phyloP scores from a whole-genome alignment of 2,329 filamentous ascomycete species.

The Fulvia fulva region DNA sequence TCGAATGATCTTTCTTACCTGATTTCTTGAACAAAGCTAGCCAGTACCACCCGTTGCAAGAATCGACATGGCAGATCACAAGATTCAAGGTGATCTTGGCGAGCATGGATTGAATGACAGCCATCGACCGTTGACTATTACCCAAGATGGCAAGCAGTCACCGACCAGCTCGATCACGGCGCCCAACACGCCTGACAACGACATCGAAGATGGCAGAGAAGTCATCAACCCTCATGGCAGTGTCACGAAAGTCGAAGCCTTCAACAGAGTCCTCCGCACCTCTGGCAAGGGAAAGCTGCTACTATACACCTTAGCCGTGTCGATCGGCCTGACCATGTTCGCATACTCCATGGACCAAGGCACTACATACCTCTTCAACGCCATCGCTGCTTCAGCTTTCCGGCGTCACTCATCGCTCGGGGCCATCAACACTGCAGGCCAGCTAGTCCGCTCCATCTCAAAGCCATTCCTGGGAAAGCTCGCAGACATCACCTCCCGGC shows the following conservation, averaged over 20 bases:
- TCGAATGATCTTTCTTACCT: background rate
- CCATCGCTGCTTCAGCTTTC: constrained; percentile 6
- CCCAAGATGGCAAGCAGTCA: background rate
- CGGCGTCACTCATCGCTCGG: constrained; percentile 1
- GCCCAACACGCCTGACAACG: background rate
- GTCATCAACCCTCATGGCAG: constrained; percentile 6
- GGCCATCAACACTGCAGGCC: constrained; percentile 7
- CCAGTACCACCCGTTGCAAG: background rate
- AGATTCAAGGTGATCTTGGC: background rate
- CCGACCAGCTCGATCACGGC: background rate
- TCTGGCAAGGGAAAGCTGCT: constrained; percentile 24
- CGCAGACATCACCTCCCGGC: constrained; percentile 25
- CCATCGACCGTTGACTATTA: background rate
- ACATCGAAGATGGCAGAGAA: background rate
- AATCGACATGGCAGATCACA: background rate
- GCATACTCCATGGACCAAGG: constrained; percentile 23
- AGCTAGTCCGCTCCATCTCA: constrained; percentile 11
- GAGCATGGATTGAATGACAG: background rate
- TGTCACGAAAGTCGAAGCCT: constrained; percentile 27
- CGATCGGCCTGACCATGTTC: constrained; percentile 30
- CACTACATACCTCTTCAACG: constrained; percentile 12
- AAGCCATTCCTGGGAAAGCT: constrained; percentile 14
- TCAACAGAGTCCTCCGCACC: constrained; percentile 28
- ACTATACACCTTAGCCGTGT: constrained; percentile 22
- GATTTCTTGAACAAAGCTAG: background rate